Base-by-base conservation (phyloP, 345 rosid genomes). In the Pugionium cornutum region DNA sequence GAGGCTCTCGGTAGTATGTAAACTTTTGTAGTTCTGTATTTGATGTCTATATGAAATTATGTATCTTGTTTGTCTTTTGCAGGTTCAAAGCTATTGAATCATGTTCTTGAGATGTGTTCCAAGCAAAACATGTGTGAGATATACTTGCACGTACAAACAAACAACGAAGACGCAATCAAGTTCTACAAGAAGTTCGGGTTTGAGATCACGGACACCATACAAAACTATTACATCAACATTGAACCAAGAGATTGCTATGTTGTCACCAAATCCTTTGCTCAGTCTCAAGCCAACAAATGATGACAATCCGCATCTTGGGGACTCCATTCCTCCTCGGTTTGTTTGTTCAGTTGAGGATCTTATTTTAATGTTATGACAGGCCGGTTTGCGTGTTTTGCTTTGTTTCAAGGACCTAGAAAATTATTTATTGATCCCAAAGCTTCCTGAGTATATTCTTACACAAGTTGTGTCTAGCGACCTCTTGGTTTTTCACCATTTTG, bases 71-170 rank as follows among this genome's bases (percentile, higher is more conserved):
- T 61, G 37, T 58, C 52, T 70, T 69, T 32, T 73, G 79, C 88
- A 91, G 99, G 97, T 57, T 84, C 97, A 40, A 86, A 34, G 79
- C 82, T 94, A 76, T 71, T 88, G 83, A 91, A 87, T 69, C 96
- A 94, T 73, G 96, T 84, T 70, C 83, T 91, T 40, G 95, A 91
- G 36, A 88, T 87, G 74, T 77, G 87, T 75, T 67, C 72, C 51
- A 87, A 84, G 84, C 89, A 84, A 77, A 83, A 79, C 75, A 81
- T 85, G 45, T 77, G 80, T 7, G 96, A 89, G 80, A 76, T 91
- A 75, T 94, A 91, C 84, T 86, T 94, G 84, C 97, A 91, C 31
- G 99, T 94, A 70, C 99, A 91, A 83, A 91, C 95, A 36, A 88
- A 91, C 83, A 91, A 94, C 54, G 92, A 91, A 53, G 97, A 94